Evolutionary conservation across 306 rosid genomes (phyloP).

Genomic region (Mucuna pruriens): DNA sequence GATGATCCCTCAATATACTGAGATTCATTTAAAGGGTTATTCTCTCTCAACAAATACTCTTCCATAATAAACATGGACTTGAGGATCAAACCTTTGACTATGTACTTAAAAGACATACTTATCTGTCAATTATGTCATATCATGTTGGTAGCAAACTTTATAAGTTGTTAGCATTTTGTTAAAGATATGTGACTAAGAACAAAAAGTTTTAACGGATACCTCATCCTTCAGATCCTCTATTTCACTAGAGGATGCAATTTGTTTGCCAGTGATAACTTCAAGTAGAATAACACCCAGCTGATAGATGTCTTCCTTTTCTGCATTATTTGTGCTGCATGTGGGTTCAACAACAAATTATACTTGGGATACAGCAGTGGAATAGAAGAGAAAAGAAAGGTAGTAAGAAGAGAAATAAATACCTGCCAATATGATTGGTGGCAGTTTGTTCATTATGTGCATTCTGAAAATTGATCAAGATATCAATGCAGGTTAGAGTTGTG

Average conservation of each 20-base stretch:
- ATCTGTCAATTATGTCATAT: too few relatives aligned
- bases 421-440: slow-evolving; percentile 28
- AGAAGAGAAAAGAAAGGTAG: not conserved
- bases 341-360: not conserved
- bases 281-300: slow-evolving; percentile 83
- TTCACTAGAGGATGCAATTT: slow-evolving; percentile 55
- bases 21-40: too few relatives aligned
- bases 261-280: slow-evolving; percentile 79
- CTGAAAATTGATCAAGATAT: slow-evolving; percentile 35
- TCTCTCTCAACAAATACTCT: too few relatives aligned
- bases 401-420: slow-evolving; percentile 41
- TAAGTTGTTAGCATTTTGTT: too few relatives aligned
- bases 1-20: too few relatives aligned
- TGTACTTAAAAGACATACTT: too few relatives aligned
- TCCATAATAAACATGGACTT: too few relatives aligned
- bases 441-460: slow-evolving; percentile 38
- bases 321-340: slow-evolving; percentile 49
- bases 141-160: too few relatives aligned
- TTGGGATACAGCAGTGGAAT: slow-evolving; percentile 9
- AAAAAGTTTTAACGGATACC: slow-evolving; percentile 50
- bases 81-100: too few relatives aligned
- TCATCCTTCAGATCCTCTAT: slow-evolving; percentile 65
- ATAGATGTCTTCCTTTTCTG: slow-evolving; percentile 88
- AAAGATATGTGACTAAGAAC: too few relatives aligned
- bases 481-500: not conserved